Evolutionary conservation across 2,329 filamentous ascomycete species (phyloP).

Genomic region (Diaporthe ampelina): DNA sequence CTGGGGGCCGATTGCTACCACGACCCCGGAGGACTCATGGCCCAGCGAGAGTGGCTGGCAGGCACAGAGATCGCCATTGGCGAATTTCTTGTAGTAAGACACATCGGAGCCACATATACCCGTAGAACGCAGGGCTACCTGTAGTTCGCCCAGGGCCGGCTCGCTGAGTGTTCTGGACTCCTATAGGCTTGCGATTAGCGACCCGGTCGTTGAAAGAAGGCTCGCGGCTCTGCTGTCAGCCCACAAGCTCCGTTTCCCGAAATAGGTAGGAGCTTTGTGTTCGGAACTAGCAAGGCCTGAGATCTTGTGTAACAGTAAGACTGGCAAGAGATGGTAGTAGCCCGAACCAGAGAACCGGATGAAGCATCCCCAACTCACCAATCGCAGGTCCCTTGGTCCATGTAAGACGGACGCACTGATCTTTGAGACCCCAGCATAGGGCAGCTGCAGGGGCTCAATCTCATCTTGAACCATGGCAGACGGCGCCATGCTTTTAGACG

Average conservation of each 20-base stretch:
- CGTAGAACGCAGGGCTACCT: constrained; percentile 75
- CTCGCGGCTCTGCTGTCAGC: constrained; percentile 35
- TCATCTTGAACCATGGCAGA: constrained; percentile 59
- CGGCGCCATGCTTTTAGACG: constrained; percentile 62
- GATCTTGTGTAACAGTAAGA: constrained; percentile 51
- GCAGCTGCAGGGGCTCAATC: constrained; percentile 59
- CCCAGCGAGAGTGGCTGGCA: constrained; percentile 75
- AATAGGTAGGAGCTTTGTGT: constrained; percentile 21
- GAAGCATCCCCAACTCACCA: constrained; percentile 58
- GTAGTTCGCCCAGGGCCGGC: constrained; percentile 68
- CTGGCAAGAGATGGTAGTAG: constrained; percentile 29
- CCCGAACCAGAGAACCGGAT: constrained; percentile 21
- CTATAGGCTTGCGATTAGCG: constrained; percentile 51
- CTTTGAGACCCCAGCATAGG: constrained; percentile 58
- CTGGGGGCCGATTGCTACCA: constrained; percentile 67
- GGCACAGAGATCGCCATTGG: constrained; percentile 78
- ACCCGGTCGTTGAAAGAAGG: constrained; percentile 35
- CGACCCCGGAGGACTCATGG: constrained; percentile 73
- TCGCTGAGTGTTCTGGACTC: constrained; percentile 64
- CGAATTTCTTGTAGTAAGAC: constrained; percentile 80
- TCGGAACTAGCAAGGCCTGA: constrained; percentile 8
- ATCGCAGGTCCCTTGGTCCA: constrained; percentile 68
- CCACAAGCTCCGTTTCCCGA: constrained; percentile 27
- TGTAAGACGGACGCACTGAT: constrained; percentile 70
- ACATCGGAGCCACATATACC: constrained; percentile 80